Evolutionary conservation across 768 basidiomycete genomes (phyloP), one percentile per base, ranked within the genome.

Genomic region (Cystobasidium tubakii): DNA sequence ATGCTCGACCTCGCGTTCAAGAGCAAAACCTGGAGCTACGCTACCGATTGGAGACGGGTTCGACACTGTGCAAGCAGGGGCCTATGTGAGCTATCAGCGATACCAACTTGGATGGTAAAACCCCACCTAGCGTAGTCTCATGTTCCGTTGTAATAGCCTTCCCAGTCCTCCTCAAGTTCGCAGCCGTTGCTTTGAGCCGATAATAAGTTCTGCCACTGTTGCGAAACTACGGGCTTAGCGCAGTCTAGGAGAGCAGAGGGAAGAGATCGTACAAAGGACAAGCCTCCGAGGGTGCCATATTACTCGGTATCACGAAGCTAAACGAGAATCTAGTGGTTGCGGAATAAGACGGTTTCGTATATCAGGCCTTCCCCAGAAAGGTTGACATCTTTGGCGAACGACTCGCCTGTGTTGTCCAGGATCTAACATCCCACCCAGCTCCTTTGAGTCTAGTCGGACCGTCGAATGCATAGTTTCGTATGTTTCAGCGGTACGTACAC

Each of bases 291-390:
- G 66, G 66, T 1, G 66, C 66, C 46, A 53, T 46, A 17, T 46
- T 34, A 17, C 39, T 50, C 3, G 66, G 66, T 25, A 69, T 54
- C 6, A 53, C 66, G 46, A 69, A 69, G 27, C 46, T 69, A 27
- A 69, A 69, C 19, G 44, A 2, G 27, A 69, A 69, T 13, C 63
- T 65, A n/a, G n/a, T n/a, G n/a, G n/a, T n/a, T n/a, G n/a, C n/a
- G n/a, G n/a, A n/a, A n/a, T n/a, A n/a, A n/a, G n/a, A n/a, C n/a
- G n/a, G n/a, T n/a, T n/a, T n/a, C n/a, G n/a, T n/a, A n/a, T n/a
- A n/a, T n/a, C n/a, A n/a, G n/a, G n/a, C n/a, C n/a, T n/a, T n/a
- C n/a, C n/a, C n/a, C n/a, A n/a, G n/a, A n/a, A n/a, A n/a, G n/a
- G n/a, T n/a, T n/a, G n/a, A n/a, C n/a, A n/a, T n/a, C n/a, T n/a